Conservation (phyloP, 2,329 filamentous ascomycete species). For the Alternaria incomplexa region DNA sequence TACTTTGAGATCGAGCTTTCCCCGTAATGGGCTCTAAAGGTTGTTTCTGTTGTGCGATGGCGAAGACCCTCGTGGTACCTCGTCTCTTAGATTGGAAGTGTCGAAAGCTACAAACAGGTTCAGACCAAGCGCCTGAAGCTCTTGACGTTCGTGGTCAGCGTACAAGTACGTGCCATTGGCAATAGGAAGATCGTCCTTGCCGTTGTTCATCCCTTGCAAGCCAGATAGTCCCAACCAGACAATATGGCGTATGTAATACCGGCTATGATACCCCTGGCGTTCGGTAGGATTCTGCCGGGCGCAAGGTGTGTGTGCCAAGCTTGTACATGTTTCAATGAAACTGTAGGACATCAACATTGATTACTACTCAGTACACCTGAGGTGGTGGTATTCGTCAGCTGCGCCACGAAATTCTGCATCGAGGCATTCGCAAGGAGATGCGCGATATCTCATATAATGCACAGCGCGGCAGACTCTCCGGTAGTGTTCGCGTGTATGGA, state of each 20-base stretch:
- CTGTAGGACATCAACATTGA: conserved; percentile 2
- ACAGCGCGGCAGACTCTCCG: neutral
- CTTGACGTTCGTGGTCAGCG: neutral
- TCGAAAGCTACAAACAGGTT: neutral
- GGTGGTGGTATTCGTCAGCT: neutral
- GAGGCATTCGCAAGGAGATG: neutral
- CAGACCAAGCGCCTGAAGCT: neutral
- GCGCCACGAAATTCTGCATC: neutral
- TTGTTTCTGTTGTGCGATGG: neutral
- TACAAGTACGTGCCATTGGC: neutral
- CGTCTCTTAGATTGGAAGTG: neutral
- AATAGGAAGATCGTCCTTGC: neutral
- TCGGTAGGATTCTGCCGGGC: conserved; percentile 11
- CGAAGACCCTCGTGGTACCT: neutral
- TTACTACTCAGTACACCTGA: neutral
- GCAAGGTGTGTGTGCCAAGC: neutral
- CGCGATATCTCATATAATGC: neutral
- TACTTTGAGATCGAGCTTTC: neutral
- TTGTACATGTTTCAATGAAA: neutral
- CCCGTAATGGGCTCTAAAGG: neutral
- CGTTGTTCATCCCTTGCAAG: neutral
- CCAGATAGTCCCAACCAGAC: neutral
- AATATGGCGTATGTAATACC: conserved; percentile 1
- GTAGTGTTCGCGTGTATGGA: neutral
- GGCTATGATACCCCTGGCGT: conserved; percentile 6